phyloP scores from a whole-genome alignment of 345 rosid species.

The Lumnitzera racemosa region DNA sequence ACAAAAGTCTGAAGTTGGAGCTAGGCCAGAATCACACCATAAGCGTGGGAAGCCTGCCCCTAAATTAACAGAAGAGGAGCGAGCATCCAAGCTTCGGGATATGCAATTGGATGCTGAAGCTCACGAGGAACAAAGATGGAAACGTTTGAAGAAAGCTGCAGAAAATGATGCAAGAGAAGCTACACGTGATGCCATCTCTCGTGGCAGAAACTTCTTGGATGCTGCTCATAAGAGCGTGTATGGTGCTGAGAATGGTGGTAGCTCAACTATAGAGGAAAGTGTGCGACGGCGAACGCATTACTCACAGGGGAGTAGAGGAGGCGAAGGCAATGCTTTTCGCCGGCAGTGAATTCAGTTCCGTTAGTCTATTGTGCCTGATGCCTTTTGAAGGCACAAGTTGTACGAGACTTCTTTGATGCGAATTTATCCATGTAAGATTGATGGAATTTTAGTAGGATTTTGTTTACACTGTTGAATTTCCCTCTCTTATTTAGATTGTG shows the following conservation, averaged over 20 bases:
- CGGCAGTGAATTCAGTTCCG: conserved; percentile 25
- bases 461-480: too few relatives aligned
- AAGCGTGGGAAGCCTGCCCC: conserved; percentile 33
- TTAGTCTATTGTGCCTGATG: background rate
- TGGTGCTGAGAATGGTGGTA: conserved; percentile 88
- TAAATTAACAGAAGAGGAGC: conserved; percentile 79
- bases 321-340: conserved; percentile 79
- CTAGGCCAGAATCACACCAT: conserved; percentile 20
- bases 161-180: conserved; percentile 71
- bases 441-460: too few relatives aligned
- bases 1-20: conserved; percentile 8
- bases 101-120: conserved; percentile 87
- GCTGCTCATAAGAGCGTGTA: conserved; percentile 75
- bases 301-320: conserved; percentile 62
- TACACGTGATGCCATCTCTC: conserved; percentile 22
- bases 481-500: too few relatives aligned
- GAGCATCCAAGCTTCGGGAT: conserved; percentile 65
- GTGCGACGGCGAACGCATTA: conserved; percentile 81
- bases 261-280: conserved; percentile 83
- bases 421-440: too few relatives aligned
- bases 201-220: conserved; percentile 75
- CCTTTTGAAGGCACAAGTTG: background rate
- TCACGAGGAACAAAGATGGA: conserved; percentile 94
- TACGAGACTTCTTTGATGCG: too few relatives aligned
- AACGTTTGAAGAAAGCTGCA: conserved; percentile 74